Evolutionary conservation across 768 basidiomycete genomes (phyloP).

Genomic region (Russula lepida): DNA sequence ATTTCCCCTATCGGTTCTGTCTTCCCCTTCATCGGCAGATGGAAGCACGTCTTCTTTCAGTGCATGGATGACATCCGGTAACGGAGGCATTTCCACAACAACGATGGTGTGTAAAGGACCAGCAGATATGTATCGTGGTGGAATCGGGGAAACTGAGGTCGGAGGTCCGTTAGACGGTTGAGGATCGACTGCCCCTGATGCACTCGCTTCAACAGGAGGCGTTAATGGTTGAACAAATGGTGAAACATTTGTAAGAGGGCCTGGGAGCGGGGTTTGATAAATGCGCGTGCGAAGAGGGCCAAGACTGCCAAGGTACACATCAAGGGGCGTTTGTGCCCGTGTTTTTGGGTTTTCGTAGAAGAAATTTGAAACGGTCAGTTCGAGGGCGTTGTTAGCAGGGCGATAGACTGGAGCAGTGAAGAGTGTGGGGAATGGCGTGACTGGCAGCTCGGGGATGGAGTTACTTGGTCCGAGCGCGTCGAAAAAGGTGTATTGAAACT

Average conservation of each 20-base stretch:
- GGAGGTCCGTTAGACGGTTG: conserved; percentile 9
- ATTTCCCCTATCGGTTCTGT: conserved; percentile 27
- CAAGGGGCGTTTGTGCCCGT: conserved; percentile 57
- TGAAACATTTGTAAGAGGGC: conserved; percentile 55
- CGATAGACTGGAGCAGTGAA: conserved; percentile 74
- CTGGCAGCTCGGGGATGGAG: conserved; percentile 65
- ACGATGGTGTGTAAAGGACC: conserved; percentile 69
- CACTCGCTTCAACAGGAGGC: conserved; percentile 25
- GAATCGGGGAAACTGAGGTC: conserved; percentile 17
- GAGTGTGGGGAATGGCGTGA: conserved; percentile 85
- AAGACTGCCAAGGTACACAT: conserved; percentile 83
- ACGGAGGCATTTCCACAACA: conserved; percentile 75
- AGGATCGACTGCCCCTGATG: conserved; percentile 11
- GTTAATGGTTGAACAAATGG: conserved; percentile 46
- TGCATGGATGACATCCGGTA: conserved; percentile 68
- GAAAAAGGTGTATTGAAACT: conserved; percentile 93
- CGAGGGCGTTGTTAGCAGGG: conserved; percentile 62
- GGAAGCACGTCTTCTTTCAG: conserved; percentile 63
- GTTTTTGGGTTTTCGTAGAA: conserved; percentile 71
- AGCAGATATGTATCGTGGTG: conserved; percentile 45
- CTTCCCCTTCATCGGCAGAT: conserved; percentile 28
- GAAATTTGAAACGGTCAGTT: conserved; percentile 82
- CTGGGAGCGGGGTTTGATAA: conserved; percentile 65
- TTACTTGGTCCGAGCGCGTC: conserved; percentile 79
- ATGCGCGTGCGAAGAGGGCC: conserved; percentile 76